Percentiles rank a stretch among this genome's conserved stretches.
Evolutionary conservation across 495 filamentous ascomycete species (phyloP).

Genomic region (Chaetomium cochliodes): DNA sequence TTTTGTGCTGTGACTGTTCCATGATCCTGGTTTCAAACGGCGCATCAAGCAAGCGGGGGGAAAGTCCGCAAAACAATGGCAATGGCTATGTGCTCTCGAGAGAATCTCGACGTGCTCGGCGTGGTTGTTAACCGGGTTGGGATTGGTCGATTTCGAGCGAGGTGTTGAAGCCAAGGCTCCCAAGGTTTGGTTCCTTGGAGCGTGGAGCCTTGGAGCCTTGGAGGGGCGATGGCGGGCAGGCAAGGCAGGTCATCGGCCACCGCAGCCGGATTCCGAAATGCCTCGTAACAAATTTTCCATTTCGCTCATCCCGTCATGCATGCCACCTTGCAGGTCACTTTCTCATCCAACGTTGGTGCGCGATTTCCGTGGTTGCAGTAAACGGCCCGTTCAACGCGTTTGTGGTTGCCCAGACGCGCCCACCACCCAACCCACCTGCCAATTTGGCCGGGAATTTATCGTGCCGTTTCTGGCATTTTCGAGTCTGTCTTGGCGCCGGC

Average conservation of each 20-base stretch:
- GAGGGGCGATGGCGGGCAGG: conserved; percentile 2
- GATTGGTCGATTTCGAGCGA: background rate
- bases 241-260: conserved; percentile 17
- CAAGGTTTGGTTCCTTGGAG: too few species aligned
- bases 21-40: too few species aligned
- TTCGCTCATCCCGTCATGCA: conserved; percentile 26
- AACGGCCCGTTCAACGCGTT: background rate
- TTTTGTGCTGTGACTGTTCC: too few species aligned
- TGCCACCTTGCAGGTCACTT: conserved; percentile 20
- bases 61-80: background rate
- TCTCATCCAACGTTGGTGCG: conserved; percentile 15
- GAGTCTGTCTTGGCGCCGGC: background rate
- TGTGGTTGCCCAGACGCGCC: background rate
- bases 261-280: conserved; percentile 26
- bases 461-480: conserved; percentile 18
- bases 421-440: background rate
- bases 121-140: background rate
- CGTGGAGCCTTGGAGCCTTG: background rate
- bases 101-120: background rate
- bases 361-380: conserved; percentile 26
- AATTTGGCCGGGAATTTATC: conserved; percentile 34
- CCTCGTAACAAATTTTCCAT: conserved; percentile 16
- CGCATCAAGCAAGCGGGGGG: background rate
- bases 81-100: too few species aligned
- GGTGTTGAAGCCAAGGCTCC: background rate